phyloP scores from a whole-genome alignment of 2,329 filamentous ascomycete genomes.

The Escovopsis weberi region DNA sequence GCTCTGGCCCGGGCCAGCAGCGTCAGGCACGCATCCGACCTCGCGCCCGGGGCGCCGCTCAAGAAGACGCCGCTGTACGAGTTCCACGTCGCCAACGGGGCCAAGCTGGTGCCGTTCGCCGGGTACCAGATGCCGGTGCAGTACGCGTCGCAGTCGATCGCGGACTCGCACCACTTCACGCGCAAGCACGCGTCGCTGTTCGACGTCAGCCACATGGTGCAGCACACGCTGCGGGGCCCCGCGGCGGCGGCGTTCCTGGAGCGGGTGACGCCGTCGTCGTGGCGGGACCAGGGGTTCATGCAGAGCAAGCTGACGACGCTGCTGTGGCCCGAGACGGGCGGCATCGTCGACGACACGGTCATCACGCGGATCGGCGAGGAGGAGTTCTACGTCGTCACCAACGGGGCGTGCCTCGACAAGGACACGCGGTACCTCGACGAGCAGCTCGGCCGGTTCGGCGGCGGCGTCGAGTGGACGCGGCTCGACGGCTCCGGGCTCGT shows the following conservation, averaged over 20 bases:
- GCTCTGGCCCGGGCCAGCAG: slow-evolving; percentile 7
- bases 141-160: slow-evolving; percentile 63
- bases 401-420: slow-evolving; percentile 83
- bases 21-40: slow-evolving; percentile 16
- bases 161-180: slow-evolving; percentile 81
- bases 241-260: slow-evolving; percentile 72
- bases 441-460: slow-evolving; percentile 47
- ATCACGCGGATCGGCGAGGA: slow-evolving; percentile 65
- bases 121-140: slow-evolving; percentile 88
- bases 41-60: slow-evolving; percentile 19
- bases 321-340: slow-evolving; percentile 64
- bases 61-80: slow-evolving; percentile 63
- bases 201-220: slow-evolving; percentile 94
- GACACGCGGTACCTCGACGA: slow-evolving; percentile 63
- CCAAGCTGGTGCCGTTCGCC: slow-evolving; percentile 94
- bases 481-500: slow-evolving; percentile 63
- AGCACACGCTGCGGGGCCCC: slow-evolving; percentile 71
- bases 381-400: slow-evolving; percentile 85
- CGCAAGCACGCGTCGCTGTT: slow-evolving; percentile 80
- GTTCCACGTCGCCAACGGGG: slow-evolving; percentile 62
- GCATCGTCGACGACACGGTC: slow-evolving; percentile 90
- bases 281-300: slow-evolving; percentile 48
- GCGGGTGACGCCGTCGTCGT: slow-evolving; percentile 63
- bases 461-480: slow-evolving; percentile 50
- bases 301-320: slow-evolving; percentile 74